phyloP scores from a whole-genome alignment of 202 grass and related monocot genomes.

The Panicum hallii region DNA sequence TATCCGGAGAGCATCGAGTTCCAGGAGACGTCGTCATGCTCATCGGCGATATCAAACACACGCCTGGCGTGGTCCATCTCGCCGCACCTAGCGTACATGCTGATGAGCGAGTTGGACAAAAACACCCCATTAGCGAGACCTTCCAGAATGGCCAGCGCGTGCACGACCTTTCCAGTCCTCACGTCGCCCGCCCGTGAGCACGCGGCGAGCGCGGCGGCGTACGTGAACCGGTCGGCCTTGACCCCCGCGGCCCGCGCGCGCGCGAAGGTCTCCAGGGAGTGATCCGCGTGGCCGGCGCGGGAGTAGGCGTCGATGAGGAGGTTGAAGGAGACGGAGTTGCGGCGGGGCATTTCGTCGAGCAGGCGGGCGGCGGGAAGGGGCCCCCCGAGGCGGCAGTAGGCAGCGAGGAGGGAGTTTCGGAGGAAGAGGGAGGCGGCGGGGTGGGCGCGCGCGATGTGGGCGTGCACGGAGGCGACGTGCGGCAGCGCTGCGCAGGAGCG shows the following conservation, averaged over 20 bases:
- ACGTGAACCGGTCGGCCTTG: slow-evolving; percentile 63
- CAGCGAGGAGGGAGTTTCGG: slow-evolving; percentile 59
- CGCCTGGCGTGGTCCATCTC: slow-evolving; percentile 48
- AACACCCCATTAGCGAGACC: slow-evolving; percentile 46
- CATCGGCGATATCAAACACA: slow-evolving; percentile 49
- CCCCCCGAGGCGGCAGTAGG: slow-evolving; percentile 45
- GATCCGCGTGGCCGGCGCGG: slow-evolving; percentile 9
- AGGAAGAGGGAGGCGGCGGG: slow-evolving; percentile 54
- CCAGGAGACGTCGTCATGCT: slow-evolving; percentile 67
- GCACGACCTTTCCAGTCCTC: slow-evolving; percentile 53
- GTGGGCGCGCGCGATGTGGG: slow-evolving; percentile 49
- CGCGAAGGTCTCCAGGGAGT: slow-evolving; percentile 41
- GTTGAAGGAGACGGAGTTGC: slow-evolving; percentile 71
- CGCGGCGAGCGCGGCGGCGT: slow-evolving; percentile 42
- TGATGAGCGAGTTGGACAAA: slow-evolving; percentile 64
- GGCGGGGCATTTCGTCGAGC: slow-evolving; percentile 70
- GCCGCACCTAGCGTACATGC: slow-evolving; percentile 71
- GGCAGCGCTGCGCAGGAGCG: slow-evolving; percentile 22
- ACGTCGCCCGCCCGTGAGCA: slow-evolving; percentile 46
- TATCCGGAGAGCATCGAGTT: slow-evolving; percentile 72
- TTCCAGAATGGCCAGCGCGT: slow-evolving; percentile 49
- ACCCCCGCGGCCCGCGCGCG: slow-evolving; percentile 16
- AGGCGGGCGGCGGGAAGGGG: slow-evolving; percentile 27
- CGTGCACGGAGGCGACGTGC: slow-evolving; percentile 43
- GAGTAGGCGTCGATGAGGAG: slow-evolving; percentile 60